Evolutionary conservation across 2,329 filamentous ascomycete genomes (phyloP).

Genomic region (Pseudogymnoascus sp.): DNA sequence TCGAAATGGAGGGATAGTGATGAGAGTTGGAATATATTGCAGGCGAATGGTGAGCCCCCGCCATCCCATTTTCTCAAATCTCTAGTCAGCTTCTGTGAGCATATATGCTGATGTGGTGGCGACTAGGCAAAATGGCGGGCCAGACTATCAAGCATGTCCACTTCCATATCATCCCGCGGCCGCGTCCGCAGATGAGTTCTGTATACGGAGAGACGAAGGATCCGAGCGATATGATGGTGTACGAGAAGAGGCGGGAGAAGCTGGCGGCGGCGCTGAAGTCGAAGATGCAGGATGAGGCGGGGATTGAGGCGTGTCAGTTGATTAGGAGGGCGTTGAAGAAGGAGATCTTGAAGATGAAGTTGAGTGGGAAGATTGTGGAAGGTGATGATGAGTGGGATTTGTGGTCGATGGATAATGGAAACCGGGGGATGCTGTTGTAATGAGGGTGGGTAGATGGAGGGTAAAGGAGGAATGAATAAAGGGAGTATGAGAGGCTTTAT

Average conservation of each 20-base stretch:
- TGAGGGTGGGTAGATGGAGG: too few species aligned
- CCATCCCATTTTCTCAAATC: not conserved
- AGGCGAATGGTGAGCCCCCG: constrained; percentile 63
- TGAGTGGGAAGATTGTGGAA: constrained; percentile 1
- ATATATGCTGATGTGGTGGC: not conserved
- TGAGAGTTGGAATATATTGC: constrained; percentile 72
- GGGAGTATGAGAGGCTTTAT: not conserved
- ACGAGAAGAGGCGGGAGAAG: not conserved
- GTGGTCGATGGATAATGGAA: not conserved
- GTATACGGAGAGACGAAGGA: not conserved
- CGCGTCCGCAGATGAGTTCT: not conserved
- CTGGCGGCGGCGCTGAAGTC: not conserved
- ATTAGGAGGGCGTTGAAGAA: constrained; percentile 2
- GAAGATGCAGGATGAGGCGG: not conserved
- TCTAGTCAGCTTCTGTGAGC: not conserved
- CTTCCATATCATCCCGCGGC: constrained; percentile 78
- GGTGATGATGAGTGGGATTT: constrained; percentile 1
- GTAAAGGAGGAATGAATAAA: not conserved
- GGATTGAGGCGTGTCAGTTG: not conserved
- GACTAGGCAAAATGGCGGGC: constrained; percentile 62
- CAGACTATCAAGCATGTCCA: constrained; percentile 92
- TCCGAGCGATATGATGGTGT: not conserved
- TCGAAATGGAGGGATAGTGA: constrained; percentile 29
- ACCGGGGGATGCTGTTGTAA: not conserved
- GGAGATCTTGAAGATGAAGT: constrained; percentile 1